Conservation (phyloP, 2,329 filamentous ascomycete species). For the Fusarium sp. region DNA sequence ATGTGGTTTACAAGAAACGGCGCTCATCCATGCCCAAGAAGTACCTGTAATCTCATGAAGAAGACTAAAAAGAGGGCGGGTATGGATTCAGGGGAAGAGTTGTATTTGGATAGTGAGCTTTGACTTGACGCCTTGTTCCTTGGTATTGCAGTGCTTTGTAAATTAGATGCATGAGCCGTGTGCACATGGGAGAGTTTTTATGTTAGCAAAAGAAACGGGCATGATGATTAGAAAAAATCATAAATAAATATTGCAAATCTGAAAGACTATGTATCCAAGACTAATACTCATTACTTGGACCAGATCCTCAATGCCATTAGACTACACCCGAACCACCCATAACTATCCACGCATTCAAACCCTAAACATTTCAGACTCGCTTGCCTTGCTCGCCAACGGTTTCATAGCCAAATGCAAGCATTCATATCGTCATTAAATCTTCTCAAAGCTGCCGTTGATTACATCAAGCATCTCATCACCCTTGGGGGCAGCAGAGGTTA, state of each 20-base stretch:
- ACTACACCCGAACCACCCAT: background rate
- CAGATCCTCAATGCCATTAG: background rate
- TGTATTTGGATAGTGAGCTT: constrained; percentile 25
- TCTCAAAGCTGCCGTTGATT: constrained; percentile 55
- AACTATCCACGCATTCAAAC: background rate
- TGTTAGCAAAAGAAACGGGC: constrained; percentile 33
- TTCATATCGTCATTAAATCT: constrained; percentile 20
- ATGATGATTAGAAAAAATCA: constrained; percentile 29
- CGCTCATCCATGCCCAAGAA: constrained; percentile 86
- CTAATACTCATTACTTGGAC: constrained; percentile 3
- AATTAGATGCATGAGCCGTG: constrained; percentile 29
- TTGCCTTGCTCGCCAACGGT: background rate
- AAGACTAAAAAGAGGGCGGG: constrained; percentile 12
- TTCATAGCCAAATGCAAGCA: background rate
- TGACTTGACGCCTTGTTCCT: constrained; percentile 11
- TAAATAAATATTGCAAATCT: background rate
- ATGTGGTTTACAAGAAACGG: constrained; percentile 82
- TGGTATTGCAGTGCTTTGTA: constrained; percentile 28
- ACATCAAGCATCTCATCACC: constrained; percentile 73
- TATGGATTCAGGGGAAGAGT: background rate
- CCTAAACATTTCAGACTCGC: background rate
- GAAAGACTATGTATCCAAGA: background rate
- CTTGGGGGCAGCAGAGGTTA: constrained; percentile 80
- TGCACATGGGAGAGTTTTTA: constrained; percentile 30
- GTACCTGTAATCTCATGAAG: constrained; percentile 68